These are phyloP conservation scores for Colletotrichum sidae DNA, from an alignment of 2,329 filamentous ascomycete species.

Conservation along the genomic window DNA sequence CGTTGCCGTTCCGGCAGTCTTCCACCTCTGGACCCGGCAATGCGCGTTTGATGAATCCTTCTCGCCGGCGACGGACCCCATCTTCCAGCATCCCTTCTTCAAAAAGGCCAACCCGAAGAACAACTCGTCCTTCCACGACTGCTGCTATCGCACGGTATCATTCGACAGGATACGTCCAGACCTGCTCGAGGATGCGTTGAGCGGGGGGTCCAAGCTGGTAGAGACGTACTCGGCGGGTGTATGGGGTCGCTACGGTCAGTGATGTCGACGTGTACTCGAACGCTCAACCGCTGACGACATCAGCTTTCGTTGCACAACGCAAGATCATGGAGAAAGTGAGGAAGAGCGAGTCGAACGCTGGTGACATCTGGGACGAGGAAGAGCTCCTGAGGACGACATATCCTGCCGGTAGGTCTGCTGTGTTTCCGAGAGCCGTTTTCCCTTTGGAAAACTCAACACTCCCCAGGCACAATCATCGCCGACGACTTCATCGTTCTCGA, in stretches of 20 bases:
- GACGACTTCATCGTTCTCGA: slow-evolving; percentile 37
- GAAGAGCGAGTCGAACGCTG: slow-evolving; percentile 11
- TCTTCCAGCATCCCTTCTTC: slow-evolving; percentile 25
- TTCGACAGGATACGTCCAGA: slow-evolving; percentile 25
- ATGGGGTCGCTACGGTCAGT: slow-evolving; percentile 36
- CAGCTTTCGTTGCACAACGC: slow-evolving; percentile 13
- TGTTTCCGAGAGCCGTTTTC: background rate
- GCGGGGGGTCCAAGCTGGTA: slow-evolving; percentile 26
- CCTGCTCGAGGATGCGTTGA: slow-evolving; percentile 29
- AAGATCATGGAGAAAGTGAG: slow-evolving; percentile 25
- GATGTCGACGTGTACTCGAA: background rate
- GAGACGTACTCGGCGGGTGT: slow-evolving; percentile 32
- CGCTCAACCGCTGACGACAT: too few species aligned
- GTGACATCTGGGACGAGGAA: slow-evolving; percentile 27
- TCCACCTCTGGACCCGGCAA: slow-evolving; percentile 31
- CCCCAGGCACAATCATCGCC: slow-evolving; percentile 26
- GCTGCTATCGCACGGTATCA: slow-evolving; percentile 11
- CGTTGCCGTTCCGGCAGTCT: slow-evolving; percentile 20
- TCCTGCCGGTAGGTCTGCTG: slow-evolving; percentile 1
- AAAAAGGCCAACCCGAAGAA: slow-evolving; percentile 14
- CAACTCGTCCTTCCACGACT: slow-evolving; percentile 28
- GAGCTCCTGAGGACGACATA: slow-evolving; percentile 15
- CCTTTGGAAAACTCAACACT: background rate
- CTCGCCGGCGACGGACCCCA: slow-evolving; percentile 3
- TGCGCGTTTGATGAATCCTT: slow-evolving; percentile 32